Evolutionary conservation across 768 basidiomycete species (phyloP).

Genomic region (Artomyces pyxidatus): DNA sequence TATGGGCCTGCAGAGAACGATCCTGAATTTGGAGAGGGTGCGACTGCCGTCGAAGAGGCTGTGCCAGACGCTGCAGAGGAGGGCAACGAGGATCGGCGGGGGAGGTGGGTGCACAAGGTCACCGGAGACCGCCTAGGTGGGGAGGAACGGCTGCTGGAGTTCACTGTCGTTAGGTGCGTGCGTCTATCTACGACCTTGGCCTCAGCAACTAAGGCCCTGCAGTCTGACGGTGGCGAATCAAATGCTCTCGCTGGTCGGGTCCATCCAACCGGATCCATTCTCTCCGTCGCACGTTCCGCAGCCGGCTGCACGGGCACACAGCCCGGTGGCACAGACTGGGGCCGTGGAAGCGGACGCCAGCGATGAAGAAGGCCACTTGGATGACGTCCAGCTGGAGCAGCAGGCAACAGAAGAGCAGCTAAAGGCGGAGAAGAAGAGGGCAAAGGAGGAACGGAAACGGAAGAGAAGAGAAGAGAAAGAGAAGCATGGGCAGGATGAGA

Average conservation of each 20-base stretch:
- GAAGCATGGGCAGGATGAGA: constrained; percentile 21
- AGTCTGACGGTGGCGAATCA: constrained; percentile 88
- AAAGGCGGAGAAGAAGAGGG: constrained; percentile 17
- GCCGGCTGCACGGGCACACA: constrained; percentile 20
- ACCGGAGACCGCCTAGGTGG: constrained; percentile 69
- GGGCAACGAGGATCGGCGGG: constrained; percentile 30
- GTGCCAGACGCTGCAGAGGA: constrained; percentile 16
- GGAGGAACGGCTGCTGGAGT: constrained; percentile 56
- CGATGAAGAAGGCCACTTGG: constrained; percentile 22
- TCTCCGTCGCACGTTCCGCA: constrained; percentile 46
- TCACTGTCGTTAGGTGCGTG: constrained; percentile 83
- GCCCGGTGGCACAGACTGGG: constrained; percentile 16
- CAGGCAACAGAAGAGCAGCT: constrained; percentile 16
- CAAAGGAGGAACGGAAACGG: constrained; percentile 16
- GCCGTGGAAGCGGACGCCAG: constrained; percentile 14
- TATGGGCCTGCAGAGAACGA: constrained; percentile 78
- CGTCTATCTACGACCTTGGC: too few species aligned
- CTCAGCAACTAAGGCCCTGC: too few species aligned
- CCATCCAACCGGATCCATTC: constrained; percentile 71
- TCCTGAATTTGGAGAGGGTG: constrained; percentile 51
- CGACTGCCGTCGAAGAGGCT: constrained; percentile 16
- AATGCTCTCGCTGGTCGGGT: constrained; percentile 86
- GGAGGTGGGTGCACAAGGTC: constrained; percentile 71
- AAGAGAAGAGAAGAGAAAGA: constrained; percentile 18
- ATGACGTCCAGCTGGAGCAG: constrained; percentile 23